Evolutionary conservation across 768 basidiomycete species (phyloP).

Genomic region (Asterophora lycoperdoides): DNA sequence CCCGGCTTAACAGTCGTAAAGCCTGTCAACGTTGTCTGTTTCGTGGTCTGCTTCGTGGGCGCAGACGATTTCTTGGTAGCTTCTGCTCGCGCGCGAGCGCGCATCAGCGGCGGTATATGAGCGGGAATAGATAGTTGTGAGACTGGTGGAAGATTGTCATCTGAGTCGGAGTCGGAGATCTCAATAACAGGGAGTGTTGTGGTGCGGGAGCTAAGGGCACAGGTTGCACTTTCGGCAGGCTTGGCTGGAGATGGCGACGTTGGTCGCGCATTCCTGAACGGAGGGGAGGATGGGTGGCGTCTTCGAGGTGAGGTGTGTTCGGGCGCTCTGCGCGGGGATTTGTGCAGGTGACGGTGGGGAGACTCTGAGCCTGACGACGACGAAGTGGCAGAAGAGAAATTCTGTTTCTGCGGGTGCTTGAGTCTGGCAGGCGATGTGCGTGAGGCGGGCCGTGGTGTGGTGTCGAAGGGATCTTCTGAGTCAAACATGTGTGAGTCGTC

Average conservation of each 20-base stretch:
- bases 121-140: not conserved
- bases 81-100: slow-evolving; percentile 12
- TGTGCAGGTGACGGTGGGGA: slow-evolving; percentile 1
- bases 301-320: slow-evolving; percentile 16
- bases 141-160: slow-evolving; percentile 13
- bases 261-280: not conserved
- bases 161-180: slow-evolving; percentile 40
- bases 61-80: not conserved
- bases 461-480: slow-evolving; percentile 10
- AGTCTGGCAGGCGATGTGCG: not conserved
- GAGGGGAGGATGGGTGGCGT: not conserved
- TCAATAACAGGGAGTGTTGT: slow-evolving; percentile 25
- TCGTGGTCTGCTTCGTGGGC: slow-evolving; percentile 5
- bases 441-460: not conserved
- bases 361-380: slow-evolving; percentile 20
- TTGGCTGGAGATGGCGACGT: slow-evolving; percentile 9
- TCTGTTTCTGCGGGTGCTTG: slow-evolving; percentile 5
- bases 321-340: slow-evolving; percentile 19
- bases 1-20: not conserved
- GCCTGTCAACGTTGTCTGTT: slow-evolving; percentile 6
- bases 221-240: not conserved
- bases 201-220: not conserved
- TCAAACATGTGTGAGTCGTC: slow-evolving; percentile 13
- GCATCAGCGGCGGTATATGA: slow-evolving; percentile 4
- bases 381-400: not conserved